These are phyloP conservation scores for Aspergillus asperescens DNA, from an alignment of 495 filamentous ascomycete species.

Conservation along the genomic window DNA sequence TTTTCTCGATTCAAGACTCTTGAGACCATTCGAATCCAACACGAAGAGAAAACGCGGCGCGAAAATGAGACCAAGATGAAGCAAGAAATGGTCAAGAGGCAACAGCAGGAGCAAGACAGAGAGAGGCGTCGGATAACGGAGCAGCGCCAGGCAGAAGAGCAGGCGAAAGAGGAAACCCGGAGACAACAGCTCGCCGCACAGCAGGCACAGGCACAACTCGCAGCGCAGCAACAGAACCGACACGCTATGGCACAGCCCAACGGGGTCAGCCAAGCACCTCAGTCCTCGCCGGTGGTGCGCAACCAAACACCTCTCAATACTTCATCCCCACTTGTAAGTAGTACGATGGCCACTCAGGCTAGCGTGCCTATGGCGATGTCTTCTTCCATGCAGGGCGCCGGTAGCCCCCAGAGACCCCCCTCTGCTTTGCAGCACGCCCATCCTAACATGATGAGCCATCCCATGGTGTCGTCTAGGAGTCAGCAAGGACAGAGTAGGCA, in stretches of 20 bases:
- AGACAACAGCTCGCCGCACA: constrained; percentile 40
- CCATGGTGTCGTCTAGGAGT: constrained; percentile 72
- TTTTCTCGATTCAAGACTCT: constrained; percentile 90
- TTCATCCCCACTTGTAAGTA: constrained; percentile 70
- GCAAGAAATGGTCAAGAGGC: constrained; percentile 42
- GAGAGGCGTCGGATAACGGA: constrained; percentile 39
- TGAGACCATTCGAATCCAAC: constrained; percentile 72
- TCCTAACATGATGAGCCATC: constrained; percentile 59
- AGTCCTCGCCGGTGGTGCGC: constrained; percentile 73
- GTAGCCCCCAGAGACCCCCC: constrained; percentile 67
- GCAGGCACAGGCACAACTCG: constrained; percentile 48
- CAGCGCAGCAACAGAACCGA: constrained; percentile 43
- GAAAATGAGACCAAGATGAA: constrained; percentile 63
- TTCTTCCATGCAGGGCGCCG: constrained; percentile 68
- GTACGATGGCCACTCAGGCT: constrained; percentile 43
- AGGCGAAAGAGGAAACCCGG: constrained; percentile 44
- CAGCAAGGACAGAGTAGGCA: constrained; percentile 72
- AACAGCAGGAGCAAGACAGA: constrained; percentile 44
- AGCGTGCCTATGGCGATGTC: constrained; percentile 72
- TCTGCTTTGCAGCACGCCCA: constrained; percentile 71
- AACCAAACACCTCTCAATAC: constrained; percentile 73
- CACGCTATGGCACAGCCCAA: constrained; percentile 50
- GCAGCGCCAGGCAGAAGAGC: constrained; percentile 46
- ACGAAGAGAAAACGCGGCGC: constrained; percentile 61
- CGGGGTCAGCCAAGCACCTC: constrained; percentile 60